phyloP scores from a whole-genome alignment of 1,284 basidiomycete genomes.

The Sparassis latifolia region DNA sequence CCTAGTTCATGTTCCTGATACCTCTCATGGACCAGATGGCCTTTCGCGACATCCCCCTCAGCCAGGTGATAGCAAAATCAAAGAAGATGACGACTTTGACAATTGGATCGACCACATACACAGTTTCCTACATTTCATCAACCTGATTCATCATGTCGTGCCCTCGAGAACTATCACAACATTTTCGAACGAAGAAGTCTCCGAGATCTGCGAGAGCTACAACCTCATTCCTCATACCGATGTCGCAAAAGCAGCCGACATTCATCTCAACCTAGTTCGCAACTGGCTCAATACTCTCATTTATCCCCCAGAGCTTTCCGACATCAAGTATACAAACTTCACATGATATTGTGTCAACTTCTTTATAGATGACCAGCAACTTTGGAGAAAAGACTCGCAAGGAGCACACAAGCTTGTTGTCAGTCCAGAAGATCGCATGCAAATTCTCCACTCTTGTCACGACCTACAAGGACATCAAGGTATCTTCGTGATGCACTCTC shows the following conservation, averaged over 20 bases:
- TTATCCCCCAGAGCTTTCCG: neutral
- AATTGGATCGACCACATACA: conserved; percentile 1
- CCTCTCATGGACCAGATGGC: conserved; percentile 25
- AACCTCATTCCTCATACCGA: neutral
- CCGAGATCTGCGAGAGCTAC: neutral
- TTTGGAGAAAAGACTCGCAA: conserved; percentile 2
- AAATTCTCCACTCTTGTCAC: conserved; percentile 8
- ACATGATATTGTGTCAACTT: conserved; percentile 1
- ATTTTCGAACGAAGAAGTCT: neutral
- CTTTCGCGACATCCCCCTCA: conserved; percentile 23
- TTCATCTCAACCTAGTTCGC: neutral
- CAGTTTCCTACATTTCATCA: neutral
- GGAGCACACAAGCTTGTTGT: conserved; percentile 6
- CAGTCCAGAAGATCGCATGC: neutral
- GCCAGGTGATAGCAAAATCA: conserved; percentile 7
- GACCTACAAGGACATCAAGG: conserved; percentile 19
- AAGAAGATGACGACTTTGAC: neutral
- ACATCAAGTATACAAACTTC: neutral
- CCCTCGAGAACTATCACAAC: neutral
- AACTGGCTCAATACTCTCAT: neutral
- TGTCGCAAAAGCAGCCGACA: neutral
- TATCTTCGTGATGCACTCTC: conserved; percentile 5
- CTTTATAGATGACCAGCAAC: conserved; percentile 1
- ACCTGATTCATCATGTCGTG: neutral
- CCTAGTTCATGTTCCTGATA: conserved; percentile 22